Evolutionary conservation across 2,329 filamentous ascomycete species (phyloP), one percentile per base, ranked within the genome.

Genomic region (Neocatenulostroma microsporum): DNA sequence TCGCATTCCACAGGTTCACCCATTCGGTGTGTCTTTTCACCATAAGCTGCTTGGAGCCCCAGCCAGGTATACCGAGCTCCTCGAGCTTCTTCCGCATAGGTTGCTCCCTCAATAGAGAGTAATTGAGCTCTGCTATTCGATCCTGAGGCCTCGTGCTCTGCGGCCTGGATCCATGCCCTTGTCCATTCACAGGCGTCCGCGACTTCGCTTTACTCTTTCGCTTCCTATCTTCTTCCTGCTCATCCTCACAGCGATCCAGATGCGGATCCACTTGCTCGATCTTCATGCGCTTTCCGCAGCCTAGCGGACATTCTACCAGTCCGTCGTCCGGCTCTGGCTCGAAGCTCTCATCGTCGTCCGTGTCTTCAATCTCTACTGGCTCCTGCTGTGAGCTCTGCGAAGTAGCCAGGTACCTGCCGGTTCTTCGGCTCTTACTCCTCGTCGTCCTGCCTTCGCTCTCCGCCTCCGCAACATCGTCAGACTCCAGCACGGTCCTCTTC

Each of bases 1-100:
- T 98, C 9, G 93, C 84, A 59, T 98, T 98, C 82, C 86, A 95
- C 13, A 98, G 65, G 24, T 91, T 95, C 34, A 91, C 73, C 88
- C 88, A 98, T 61, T 98, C 91, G 17, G 76, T 84, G 53, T 96
- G 88, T 13, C 93, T 76, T 47, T 73, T 75, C 56, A 89, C 82
- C 36, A 96, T 68, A 1, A 88, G 68, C 30, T 72, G 66, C 30
- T 81, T 81, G 1, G 72, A 62, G 1, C 91, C 91, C 41, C 66
- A 69, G 8, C 70, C 73, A 0, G 85, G 80, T 39, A 96, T 79
- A 1, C 88, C 86, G 1, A 91, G 68, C 3, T 94, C 86, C 13
- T 68, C 60, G 27, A 98, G 66, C 62, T 94, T 96, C 55, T 84
- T 91, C 32, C 80, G 76, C 35, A 98, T 67, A 2, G 75, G 74